Base-by-base conservation (phyloP, 306 rosid genomes). In the Quercus aquifolioides region DNA sequence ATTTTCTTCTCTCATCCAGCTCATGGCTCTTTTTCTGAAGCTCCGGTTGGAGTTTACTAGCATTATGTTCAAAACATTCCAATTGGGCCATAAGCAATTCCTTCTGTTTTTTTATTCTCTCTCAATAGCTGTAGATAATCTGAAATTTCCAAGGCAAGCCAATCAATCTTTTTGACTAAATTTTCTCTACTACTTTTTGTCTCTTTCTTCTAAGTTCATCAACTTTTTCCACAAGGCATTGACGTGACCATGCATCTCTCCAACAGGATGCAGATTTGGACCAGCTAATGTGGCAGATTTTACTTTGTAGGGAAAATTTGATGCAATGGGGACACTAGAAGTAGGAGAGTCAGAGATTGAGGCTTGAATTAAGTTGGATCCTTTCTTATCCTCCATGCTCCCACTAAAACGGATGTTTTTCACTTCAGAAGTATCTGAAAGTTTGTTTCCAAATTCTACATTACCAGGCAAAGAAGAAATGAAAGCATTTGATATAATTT, bases 211-310 rank as follows among this genome's bases (percentile, higher is more conserved):
- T 7, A 41, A 41, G 49, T 12, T 41, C 49, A 41, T 8, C 49
- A 41, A 41, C 49, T 41, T 41, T 41, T 41, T 41, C 3, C 49
- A 41, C 49, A 41, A 8, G 94, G 77, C 89, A 90, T 77, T 91
- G 94, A 31, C 35, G 35, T 31, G 35, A 31, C 70, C 97, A 82
- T 46, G 99, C 91, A 31, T 84, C 94, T 78, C 94, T 86, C 99
- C 98, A 95, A 19, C 79, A 73, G 70, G 97, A 81, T 62, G 98
- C 96, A 43, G 88, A 80, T 95, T 95, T 55, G 84, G 79, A 73
- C 92, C 88, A 5, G 88, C 84, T 52, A 80, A 69, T 15, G 85
- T 83, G 74, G 76, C 83, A n/a, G 81, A 78, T 75, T 87, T 94
- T 56, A 69, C 46, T 33, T 74, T 76, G 58, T 85, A 49, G 55